These are phyloP conservation scores for Trypethelium eluteriae DNA, from an alignment of 495 filamentous ascomycete species.

Conservation along the genomic window DNA sequence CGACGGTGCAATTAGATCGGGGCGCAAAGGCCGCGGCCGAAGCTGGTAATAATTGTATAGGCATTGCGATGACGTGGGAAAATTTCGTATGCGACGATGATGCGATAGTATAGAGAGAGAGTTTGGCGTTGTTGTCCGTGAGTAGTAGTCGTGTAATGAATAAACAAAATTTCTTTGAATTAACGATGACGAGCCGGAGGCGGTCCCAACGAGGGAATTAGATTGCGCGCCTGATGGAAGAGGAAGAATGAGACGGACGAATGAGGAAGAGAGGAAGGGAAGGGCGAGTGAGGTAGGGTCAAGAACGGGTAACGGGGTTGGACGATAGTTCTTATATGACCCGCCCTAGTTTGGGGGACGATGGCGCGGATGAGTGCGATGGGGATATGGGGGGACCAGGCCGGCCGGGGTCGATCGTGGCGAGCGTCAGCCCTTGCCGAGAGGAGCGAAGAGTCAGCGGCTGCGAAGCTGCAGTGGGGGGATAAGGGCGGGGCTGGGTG, in stretches of 20 bases:
- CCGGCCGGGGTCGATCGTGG: conserved; percentile 20
- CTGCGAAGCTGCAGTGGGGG: conserved; percentile 12
- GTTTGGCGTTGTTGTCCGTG: conserved; percentile 26
- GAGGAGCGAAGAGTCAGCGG: conserved; percentile 18
- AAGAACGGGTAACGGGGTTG: conserved; percentile 26
- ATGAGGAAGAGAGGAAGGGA: conserved; percentile 34
- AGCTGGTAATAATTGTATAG: conserved; percentile 81
- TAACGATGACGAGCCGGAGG: conserved; percentile 23
- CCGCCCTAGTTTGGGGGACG: conserved; percentile 19
- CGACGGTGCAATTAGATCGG: conserved; percentile 87
- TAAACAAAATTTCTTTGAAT: conserved; percentile 23
- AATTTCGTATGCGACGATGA: conserved; percentile 28
- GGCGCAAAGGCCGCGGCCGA: conserved; percentile 96
- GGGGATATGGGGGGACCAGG: conserved; percentile 15
- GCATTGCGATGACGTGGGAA: conserved; percentile 59
- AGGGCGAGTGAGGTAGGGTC: conserved; percentile 32
- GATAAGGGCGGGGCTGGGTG: conserved; percentile 12
- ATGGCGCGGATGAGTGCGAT: no score
- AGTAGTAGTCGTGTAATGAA: conserved; percentile 17
- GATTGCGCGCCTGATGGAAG: conserved; percentile 44
- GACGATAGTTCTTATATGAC: conserved; percentile 19
- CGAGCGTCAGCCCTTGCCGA: conserved; percentile 19
- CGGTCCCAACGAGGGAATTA: conserved; percentile 54
- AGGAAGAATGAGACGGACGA: conserved; percentile 37
- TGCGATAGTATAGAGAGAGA: not conserved